Base-by-base conservation (phyloP, 2,329 filamentous ascomycete genomes). In the Neospermospora avenae region DNA sequence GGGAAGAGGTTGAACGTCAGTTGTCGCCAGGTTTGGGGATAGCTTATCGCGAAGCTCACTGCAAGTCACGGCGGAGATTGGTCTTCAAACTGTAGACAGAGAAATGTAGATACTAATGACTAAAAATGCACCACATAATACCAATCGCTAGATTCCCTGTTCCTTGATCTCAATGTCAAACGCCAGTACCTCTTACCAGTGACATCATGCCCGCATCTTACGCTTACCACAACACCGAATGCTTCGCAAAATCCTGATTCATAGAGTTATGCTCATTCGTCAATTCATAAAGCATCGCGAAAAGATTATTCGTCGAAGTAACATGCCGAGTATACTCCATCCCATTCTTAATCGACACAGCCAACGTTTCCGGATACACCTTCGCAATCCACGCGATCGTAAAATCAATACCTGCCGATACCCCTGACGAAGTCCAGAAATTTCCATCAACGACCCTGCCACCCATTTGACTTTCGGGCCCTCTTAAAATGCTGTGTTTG, bases 1-100 rank as follows among this genome's bases (percentile, higher is more conserved):
- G 84, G 84, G 37, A 97, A 97, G 77, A 81, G 93, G 63, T 84
- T 98, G 67, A 97, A 98, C 72, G 73, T 98, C 54, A 98, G 97
- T 72, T 91, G 97, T n/a, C 81, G 93, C 64, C 93, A 98, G 75
- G 96, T 97, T 85, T 84, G 70, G 70, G 66, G 63, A 55, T 70
- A 56, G 52, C 20, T 58, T 18, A 22, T 25, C 18, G 6, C 22
- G 8, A n/a, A 31, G 18, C 5, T 14, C 25, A 48, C 16, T 22
- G 28, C 14, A 31, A 16, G 11, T 20, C 24, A 25, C 7, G 16
- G 10, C 4, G 10, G 3, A 18, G 3, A n/a, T 10, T 20, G 18
- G 6, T 6, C 20, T 24, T 46, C 42, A 24, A 24, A 46, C 11
- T 24, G 24, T 18, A 31, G 28, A 5, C 11, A 10, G 28, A 31